Evolutionary conservation across 2,329 filamentous ascomycete species (phyloP).

Genomic region (Madurella mycetomatis): DNA sequence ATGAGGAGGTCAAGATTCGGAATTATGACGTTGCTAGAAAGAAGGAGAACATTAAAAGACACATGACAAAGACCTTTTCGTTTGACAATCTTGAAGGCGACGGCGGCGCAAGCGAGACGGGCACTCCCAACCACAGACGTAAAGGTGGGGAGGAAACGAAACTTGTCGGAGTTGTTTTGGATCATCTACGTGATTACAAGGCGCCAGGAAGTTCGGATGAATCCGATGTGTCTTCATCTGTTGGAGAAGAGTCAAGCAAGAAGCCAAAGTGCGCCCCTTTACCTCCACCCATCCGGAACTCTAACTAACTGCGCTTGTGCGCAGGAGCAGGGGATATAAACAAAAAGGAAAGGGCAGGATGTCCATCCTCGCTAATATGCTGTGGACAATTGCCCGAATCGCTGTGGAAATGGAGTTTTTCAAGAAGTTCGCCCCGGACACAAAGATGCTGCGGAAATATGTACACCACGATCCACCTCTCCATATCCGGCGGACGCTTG

Average conservation of each 20-base stretch:
- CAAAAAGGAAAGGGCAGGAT: too few relatives aligned
- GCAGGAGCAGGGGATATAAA: too few relatives aligned
- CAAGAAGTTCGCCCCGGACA: slow-evolving; percentile 34
- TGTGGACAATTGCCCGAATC: slow-evolving; percentile 30
- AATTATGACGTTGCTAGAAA: too few relatives aligned
- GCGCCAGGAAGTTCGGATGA: too few relatives aligned
- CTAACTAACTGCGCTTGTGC: too few relatives aligned
- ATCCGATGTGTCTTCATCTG: too few relatives aligned
- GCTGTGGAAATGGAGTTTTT: slow-evolving; percentile 30
- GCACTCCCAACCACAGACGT: background rate
- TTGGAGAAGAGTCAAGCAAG: too few relatives aligned
- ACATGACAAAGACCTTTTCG: slow-evolving; percentile 30
- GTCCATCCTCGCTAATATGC: background rate
- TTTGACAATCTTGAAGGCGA: slow-evolving; percentile 17
- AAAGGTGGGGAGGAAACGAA: background rate
- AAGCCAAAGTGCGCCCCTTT: too few relatives aligned
- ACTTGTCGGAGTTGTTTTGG: too few relatives aligned
- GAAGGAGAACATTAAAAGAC: too few relatives aligned
- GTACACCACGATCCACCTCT: slow-evolving; percentile 32
- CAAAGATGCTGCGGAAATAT: slow-evolving; percentile 31
- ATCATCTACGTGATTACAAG: too few relatives aligned
- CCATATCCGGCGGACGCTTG: slow-evolving; percentile 42
- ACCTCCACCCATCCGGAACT: too few relatives aligned
- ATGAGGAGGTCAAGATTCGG: slow-evolving; percentile 27
- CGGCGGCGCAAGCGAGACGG: background rate